phyloP scores from a whole-genome alignment of 2,329 filamentous ascomycete genomes.

The Didymella exigua region DNA sequence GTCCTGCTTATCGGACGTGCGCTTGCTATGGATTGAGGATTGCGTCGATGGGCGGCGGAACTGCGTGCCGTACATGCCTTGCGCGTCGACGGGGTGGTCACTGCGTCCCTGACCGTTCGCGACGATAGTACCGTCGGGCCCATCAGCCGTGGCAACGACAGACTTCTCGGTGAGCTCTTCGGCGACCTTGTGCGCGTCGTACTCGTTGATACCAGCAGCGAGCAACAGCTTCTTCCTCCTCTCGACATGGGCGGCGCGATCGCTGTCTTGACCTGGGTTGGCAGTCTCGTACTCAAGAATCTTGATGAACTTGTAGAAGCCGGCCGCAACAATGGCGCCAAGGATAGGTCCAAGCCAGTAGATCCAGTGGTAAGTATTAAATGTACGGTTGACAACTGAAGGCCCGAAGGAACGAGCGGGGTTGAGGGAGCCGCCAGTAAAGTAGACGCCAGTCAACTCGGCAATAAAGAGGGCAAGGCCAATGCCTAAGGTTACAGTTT shows the following conservation, averaged over 20 bases:
- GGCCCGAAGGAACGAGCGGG: conserved; percentile 54
- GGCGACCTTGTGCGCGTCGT: conserved; percentile 22
- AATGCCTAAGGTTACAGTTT: conserved; percentile 3
- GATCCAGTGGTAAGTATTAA: conserved; percentile 41
- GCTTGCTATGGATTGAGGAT: conserved; percentile 13
- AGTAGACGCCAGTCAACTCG: conserved; percentile 51
- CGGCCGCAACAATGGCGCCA: conserved; percentile 52
- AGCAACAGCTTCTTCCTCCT: conserved; percentile 20
- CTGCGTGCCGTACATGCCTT: conserved; percentile 18
- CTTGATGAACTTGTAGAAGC: conserved; percentile 55
- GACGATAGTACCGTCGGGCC: conserved; percentile 12
- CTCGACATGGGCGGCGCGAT: conserved; percentile 18
- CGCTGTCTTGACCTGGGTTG: conserved; percentile 39
- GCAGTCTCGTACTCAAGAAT: conserved; percentile 40
- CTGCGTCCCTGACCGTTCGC: conserved; percentile 19
- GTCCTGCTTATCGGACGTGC: conserved; percentile 15
- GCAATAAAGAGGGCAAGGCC: conserved; percentile 70
- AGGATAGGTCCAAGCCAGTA: conserved; percentile 54
- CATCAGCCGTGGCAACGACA: conserved; percentile 1
- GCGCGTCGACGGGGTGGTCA: conserved; percentile 2
- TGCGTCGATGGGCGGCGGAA: conserved; percentile 10
- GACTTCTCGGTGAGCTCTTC: conserved; percentile 23
- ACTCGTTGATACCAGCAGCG: conserved; percentile 26
- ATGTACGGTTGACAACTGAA: conserved; percentile 47
- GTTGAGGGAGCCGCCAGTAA: conserved; percentile 52